Percentiles rank a stretch among this genome's conserved stretches.
Evolutionary conservation across 768 basidiomycete genomes (phyloP).

Genomic region (Hericium erinaceus): DNA sequence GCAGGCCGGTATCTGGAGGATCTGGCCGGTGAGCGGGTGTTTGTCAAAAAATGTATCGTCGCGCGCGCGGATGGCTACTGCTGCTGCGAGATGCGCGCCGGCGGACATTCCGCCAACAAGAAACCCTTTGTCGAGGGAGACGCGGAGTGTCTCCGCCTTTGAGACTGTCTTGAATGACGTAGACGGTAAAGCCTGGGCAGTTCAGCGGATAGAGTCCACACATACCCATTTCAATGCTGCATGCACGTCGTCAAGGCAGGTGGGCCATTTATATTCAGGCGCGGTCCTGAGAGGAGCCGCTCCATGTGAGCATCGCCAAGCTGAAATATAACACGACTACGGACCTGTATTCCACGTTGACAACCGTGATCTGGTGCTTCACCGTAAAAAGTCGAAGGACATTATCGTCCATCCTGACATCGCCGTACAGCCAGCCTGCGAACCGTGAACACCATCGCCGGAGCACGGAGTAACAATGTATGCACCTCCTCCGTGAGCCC

Average conservation of each 20-base stretch:
- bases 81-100: not conserved
- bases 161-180: not conserved
- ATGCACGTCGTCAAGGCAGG: not conserved
- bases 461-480: too few relatives aligned
- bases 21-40: not conserved
- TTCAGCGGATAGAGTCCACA: too few relatives aligned
- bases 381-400: not conserved
- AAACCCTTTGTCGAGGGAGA: not conserved
- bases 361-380: not conserved
- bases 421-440: not conserved
- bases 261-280: not conserved
- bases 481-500: not conserved
- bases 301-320: not conserved
- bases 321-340: not conserved
- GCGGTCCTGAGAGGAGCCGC: not conserved
- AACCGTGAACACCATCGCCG: not conserved
- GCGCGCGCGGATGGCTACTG: not conserved
- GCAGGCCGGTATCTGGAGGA: not conserved
- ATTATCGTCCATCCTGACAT: not conserved
- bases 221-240: constrained; percentile 1
- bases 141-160: not conserved
- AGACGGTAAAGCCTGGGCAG: not conserved
- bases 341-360: not conserved
- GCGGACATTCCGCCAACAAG: not conserved
- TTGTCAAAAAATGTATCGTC: not conserved